Evolutionary conservation across 2,329 filamentous ascomycete species (phyloP).

Genomic region (Phialocephala subalpina): DNA sequence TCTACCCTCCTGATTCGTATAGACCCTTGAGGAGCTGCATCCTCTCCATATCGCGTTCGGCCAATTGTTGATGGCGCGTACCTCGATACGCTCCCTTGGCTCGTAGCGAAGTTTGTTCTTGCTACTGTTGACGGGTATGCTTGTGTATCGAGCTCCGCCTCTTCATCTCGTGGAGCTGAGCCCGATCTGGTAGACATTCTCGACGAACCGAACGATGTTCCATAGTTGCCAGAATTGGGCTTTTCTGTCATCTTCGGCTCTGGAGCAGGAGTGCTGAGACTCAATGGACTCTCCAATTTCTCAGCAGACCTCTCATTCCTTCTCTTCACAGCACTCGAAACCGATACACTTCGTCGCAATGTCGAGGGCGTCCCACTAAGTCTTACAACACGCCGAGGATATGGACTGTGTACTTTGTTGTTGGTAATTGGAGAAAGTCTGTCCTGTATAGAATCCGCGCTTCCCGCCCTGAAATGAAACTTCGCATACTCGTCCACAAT

Average conservation of each 20-base stretch:
- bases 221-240: slow-evolving; percentile 40
- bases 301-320: slow-evolving; percentile 30
- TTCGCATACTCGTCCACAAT: slow-evolving; percentile 26
- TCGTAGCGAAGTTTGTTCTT: slow-evolving; percentile 55
- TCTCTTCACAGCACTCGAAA: slow-evolving; percentile 39
- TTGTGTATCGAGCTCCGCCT: slow-evolving; percentile 33
- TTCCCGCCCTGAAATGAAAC: slow-evolving; percentile 33
- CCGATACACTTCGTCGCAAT: slow-evolving; percentile 38
- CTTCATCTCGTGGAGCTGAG: slow-evolving; percentile 35
- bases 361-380: slow-evolving; percentile 44
- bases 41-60: slow-evolving; percentile 65
- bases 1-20: slow-evolving; percentile 81
- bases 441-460: slow-evolving; percentile 18
- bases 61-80: slow-evolving; percentile 57
- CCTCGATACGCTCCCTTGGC: slow-evolving; percentile 61
- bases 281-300: slow-evolving; percentile 39
- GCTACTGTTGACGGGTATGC: slow-evolving; percentile 55
- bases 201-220: slow-evolving; percentile 40
- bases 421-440: slow-evolving; percentile 20
- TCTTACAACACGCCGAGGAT: slow-evolving; percentile 42
- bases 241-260: slow-evolving; percentile 39
- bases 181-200: slow-evolving; percentile 36
- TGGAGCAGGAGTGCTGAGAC: slow-evolving; percentile 44
- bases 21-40: slow-evolving; percentile 72
- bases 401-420: slow-evolving; percentile 38